Conservation (phyloP, 768 basidiomycete species). For the Trametes meyenii region DNA sequence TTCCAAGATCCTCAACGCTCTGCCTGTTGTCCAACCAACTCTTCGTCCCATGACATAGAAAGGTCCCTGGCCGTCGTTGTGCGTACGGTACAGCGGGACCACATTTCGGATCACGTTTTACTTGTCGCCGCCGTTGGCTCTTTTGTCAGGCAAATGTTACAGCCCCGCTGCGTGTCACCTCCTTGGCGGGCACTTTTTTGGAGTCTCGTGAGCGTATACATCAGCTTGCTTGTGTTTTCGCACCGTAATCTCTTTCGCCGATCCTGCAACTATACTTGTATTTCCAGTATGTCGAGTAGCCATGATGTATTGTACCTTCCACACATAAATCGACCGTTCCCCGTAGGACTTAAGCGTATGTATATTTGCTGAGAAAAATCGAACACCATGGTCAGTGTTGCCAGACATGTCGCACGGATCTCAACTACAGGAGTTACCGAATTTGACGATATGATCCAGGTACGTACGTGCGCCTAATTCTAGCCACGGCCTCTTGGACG, state of each 20-base stretch:
- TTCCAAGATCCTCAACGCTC: not conserved
- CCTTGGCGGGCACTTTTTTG: conserved; percentile 1
- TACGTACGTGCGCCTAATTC: not conserved
- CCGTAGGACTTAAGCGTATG: not conserved
- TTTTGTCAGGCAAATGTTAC: conserved; percentile 11
- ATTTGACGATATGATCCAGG: not conserved
- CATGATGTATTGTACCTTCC: conserved; percentile 19
- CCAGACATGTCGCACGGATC: not conserved
- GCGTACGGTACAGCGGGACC: conserved; percentile 12
- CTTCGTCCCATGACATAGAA: conserved; percentile 3
- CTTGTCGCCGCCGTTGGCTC: not conserved
- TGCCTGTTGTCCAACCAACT: not conserved
- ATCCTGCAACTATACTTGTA: conserved; percentile 10
- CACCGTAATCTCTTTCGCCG: conserved; percentile 3
- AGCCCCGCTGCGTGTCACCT: not conserved
- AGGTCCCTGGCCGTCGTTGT: not conserved
- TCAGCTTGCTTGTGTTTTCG: not conserved
- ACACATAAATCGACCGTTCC: not conserved
- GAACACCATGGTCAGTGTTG: not conserved
- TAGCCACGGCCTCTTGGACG: not conserved
- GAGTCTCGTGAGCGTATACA: conserved; percentile 5
- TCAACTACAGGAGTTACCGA: not conserved
- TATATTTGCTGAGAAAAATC: not conserved
- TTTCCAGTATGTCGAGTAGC: conserved; percentile 22
- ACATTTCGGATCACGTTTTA: conserved; percentile 2